These are phyloP conservation scores for Cucurbitaria berberidis DNA, from an alignment of 2,329 filamentous ascomycete species.

Conservation along the genomic window DNA sequence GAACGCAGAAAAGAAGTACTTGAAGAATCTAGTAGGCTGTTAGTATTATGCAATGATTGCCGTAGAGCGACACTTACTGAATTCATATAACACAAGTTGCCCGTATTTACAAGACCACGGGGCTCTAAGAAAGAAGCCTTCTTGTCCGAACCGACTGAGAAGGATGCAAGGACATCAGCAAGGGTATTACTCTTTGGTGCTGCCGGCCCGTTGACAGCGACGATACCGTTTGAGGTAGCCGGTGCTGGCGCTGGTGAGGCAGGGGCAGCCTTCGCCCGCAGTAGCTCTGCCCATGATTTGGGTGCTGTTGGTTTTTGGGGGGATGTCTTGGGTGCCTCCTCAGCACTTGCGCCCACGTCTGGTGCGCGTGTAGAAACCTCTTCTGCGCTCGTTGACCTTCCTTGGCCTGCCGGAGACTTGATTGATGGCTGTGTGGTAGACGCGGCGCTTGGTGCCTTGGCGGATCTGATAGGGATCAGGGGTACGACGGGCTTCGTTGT, in stretches of 20 bases:
- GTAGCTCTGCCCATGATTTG: conserved; percentile 72
- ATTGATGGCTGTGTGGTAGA: conserved; percentile 46
- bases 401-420: conserved; percentile 32
- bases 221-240: conserved; percentile 34
- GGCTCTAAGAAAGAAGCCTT: conserved; percentile 88
- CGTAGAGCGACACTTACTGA: conserved; percentile 68
- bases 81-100: conserved; percentile 99
- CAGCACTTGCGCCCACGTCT: conserved; percentile 24
- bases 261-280: conserved; percentile 59
- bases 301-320: conserved; percentile 57
- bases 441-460: conserved; percentile 44
- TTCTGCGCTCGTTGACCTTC: conserved; percentile 15
- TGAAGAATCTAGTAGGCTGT: conserved; percentile 77
- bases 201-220: conserved; percentile 49
- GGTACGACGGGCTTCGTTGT: conserved; percentile 58
- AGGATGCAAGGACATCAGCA: conserved; percentile 77
- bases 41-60: conserved; percentile 25
- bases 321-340: conserved; percentile 49
- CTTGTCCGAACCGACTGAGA: conserved; percentile 68
- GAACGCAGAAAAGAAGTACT: conserved; percentile 90
- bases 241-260: conserved; percentile 27
- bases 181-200: conserved; percentile 66
- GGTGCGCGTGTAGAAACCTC: conserved; percentile 9
- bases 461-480: conserved; percentile 57
- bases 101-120: conserved; percentile 91